A percentile compares a stretch with the other conserved stretches of the same genome.
These are phyloP conservation scores for Candida bentonensis DNA, from an alignment of 805 yeast genomes.

Conservation along the genomic window DNA sequence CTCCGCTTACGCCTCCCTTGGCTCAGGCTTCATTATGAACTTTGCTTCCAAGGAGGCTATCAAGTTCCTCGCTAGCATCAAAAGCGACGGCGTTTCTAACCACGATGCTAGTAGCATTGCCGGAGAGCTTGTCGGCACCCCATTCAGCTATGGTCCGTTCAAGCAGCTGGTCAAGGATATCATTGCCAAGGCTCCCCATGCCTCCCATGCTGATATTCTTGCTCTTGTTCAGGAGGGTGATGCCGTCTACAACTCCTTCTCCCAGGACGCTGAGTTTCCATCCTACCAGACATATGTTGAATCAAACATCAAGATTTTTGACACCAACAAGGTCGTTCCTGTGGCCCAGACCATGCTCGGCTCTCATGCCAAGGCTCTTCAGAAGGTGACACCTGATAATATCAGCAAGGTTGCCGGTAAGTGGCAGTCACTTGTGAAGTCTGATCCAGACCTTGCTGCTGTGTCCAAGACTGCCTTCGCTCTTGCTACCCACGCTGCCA, in stretches of 20 bases:
- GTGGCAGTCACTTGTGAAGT: neutral
- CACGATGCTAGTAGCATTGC: slow-evolving; percentile 11
- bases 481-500: neutral
- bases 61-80: slow-evolving; percentile 7
- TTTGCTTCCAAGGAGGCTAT: slow-evolving; percentile 15
- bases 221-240: neutral
- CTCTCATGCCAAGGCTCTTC: neutral
- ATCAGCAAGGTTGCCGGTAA: neutral
- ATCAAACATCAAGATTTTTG: neutral
- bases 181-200: neutral
- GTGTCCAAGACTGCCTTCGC: neutral
- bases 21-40: slow-evolving; percentile 7
- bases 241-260: neutral
- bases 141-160: neutral
- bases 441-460: slow-evolving; percentile 1
- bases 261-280: neutral
- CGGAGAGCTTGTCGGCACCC: slow-evolving; percentile 1
- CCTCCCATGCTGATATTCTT: neutral
- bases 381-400: neutral
- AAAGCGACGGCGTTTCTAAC: slow-evolving; percentile 6
- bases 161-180: neutral
- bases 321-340: neutral
- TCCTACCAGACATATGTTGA: neutral
- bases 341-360: neutral
- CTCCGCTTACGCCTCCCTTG: slow-evolving; percentile 5